These are phyloP conservation scores for Salvia splendens DNA, from an alignment of 257 asterid species.

Conservation along the genomic window DNA sequence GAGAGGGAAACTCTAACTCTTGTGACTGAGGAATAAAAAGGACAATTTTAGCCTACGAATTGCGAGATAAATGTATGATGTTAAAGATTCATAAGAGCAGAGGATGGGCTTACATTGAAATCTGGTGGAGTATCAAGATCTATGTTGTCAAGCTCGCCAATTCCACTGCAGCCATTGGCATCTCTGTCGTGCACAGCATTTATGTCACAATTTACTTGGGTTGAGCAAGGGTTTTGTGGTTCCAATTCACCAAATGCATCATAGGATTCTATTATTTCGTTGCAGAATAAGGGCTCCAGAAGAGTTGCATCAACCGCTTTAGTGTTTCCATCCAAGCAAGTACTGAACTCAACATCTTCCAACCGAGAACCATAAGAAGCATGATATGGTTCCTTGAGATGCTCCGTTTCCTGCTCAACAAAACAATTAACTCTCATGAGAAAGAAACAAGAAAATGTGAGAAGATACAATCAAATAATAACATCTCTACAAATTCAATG, in stretches of 20 bases:
- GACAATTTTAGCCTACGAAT: not conserved
- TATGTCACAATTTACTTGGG: constrained; percentile 32
- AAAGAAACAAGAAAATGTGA: not conserved
- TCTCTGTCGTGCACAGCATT: constrained; percentile 32
- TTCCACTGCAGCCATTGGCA: constrained; percentile 37
- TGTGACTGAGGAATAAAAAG: constrained; percentile 32
- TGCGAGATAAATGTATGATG: not conserved
- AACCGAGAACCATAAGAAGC: constrained; percentile 37
- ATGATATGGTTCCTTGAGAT: constrained; percentile 34
- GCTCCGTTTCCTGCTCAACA: constrained; percentile 46
- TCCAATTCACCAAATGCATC: constrained; percentile 22
- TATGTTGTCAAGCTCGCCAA: constrained; percentile 60
- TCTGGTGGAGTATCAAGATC: constrained; percentile 72
- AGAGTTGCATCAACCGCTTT: constrained; percentile 36
- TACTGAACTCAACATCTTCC: constrained; percentile 41
- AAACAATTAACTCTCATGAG: not conserved
- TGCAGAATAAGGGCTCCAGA: constrained; percentile 42
- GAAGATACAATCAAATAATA: not conserved
- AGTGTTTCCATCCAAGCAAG: constrained; percentile 46
- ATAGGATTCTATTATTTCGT: constrained; percentile 42
- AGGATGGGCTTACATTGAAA: constrained; percentile 45
- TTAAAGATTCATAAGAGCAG: not conserved
- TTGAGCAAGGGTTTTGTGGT: constrained; percentile 29
- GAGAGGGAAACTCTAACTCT: constrained; percentile 62
- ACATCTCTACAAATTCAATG: not conserved